Base-by-base conservation (phyloP, 1,284 basidiomycete species). In the Sanghuangporus baumii region DNA sequence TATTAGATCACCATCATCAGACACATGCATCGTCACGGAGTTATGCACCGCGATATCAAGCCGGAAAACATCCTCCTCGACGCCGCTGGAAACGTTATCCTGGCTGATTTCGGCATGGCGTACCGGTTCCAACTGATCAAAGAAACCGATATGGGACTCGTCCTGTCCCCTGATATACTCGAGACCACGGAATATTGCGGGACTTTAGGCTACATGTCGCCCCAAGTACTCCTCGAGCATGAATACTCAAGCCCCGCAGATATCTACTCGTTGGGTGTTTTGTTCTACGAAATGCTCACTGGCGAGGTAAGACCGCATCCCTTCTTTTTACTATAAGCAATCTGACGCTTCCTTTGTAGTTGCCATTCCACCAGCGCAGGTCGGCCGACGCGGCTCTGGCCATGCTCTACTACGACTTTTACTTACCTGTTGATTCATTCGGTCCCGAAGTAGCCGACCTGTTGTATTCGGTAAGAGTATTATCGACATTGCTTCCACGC, bases 211-310 rank as follows among this genome's bases (percentile, higher is more conserved):
- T 88, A 87, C 69, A 78, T 87, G 51, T 85, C 86, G 0, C 86
- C 86, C 18, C 85, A 88, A 70, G 83, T 87, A 12, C 72, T 86
- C 40, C 77, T 86, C 36, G 84, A 86, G 72, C 82, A 82, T 64
- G 83, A 83, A 9, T 87, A 87, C 70, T 83, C 81, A 58, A 86
- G 86, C 71, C 77, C 85, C 60, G 85, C 86, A 67, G 85, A 87
- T 70, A 86, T 87, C 68, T 88, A 84, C 84, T 81, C 79, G 11
- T 71, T 86, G 2, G 83, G 82, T 63, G 79, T 80, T 20, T 69
- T 76, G 59, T 72, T 80, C 6, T 80, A 80, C 66, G 79, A 80
- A 68, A 87, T 88, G 85, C 85, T 84, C 69, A 85, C 84, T 69
- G 85, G 85, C 34, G 61, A 52, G 50, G 67, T 68, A 47, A 43